phyloP scores from a whole-genome alignment of 768 basidiomycete genomes.

The Pisolithus albus region DNA sequence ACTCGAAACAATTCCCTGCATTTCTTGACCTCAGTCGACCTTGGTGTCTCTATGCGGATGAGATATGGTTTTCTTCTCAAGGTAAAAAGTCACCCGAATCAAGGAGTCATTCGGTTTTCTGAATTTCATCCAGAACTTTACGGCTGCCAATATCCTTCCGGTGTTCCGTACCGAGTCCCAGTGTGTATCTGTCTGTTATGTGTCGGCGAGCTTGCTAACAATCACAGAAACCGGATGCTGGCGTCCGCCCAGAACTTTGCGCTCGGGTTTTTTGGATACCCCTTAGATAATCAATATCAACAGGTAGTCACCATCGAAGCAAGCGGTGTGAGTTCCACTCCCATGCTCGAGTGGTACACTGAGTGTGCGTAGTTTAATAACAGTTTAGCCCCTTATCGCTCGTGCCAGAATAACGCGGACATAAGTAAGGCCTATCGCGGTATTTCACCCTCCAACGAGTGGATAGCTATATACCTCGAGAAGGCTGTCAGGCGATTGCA shows the following conservation, averaged over 20 bases:
- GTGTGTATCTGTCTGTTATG: conserved; percentile 16
- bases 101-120: conserved; percentile 11
- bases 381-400: conserved; percentile 34
- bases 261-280: conserved; percentile 46
- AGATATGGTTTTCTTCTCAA: conserved; percentile 38
- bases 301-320: conserved; percentile 38
- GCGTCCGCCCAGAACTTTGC: conserved; percentile 48
- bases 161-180: conserved; percentile 50
- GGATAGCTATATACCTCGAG: conserved; percentile 64
- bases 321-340: conserved; percentile 21
- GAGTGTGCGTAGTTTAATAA: conserved; percentile 38
- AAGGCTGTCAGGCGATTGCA: conserved; percentile 54
- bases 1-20: background rate
- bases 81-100: conserved; percentile 10
- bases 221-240: conserved; percentile 42
- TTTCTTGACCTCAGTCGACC: conserved; percentile 23
- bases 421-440: conserved; percentile 45
- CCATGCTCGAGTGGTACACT: background rate
- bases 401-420: conserved; percentile 52
- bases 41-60: conserved; percentile 37
- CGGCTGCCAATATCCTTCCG: conserved; percentile 32
- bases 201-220: background rate
- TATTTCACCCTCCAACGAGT: conserved; percentile 44
- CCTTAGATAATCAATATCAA: conserved; percentile 37
- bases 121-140: conserved; percentile 31